These are phyloP conservation scores for Hyphochytrium catenoides DNA, from an alignment of 352 stramenopile species.

Conservation along the genomic window DNA sequence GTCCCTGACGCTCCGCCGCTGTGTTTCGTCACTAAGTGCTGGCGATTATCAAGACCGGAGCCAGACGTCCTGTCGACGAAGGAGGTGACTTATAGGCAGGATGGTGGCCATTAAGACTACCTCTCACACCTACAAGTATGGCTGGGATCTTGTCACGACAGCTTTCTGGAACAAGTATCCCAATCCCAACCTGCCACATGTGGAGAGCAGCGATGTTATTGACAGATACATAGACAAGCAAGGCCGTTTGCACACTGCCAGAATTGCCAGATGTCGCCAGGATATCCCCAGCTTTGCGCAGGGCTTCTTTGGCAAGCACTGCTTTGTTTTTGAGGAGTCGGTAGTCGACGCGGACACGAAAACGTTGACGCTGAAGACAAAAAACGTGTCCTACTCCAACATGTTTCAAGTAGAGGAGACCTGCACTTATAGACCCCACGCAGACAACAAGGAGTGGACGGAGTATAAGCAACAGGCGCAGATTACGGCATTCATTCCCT, in stretches of 20 bases:
- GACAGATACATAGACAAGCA: conserved; percentile 34
- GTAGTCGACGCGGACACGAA: conserved; percentile 33
- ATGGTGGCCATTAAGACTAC: conserved; percentile 56
- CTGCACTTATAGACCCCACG: conserved; percentile 45
- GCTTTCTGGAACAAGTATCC: conserved; percentile 71
- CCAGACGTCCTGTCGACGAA: too few species aligned
- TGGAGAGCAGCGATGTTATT: conserved; percentile 54
- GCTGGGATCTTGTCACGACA: conserved; percentile 51
- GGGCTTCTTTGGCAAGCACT: conserved; percentile 26
- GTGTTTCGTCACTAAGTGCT: too few species aligned
- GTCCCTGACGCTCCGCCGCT: too few species aligned
- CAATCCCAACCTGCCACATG: conserved; percentile 37
- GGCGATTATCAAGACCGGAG: too few species aligned
- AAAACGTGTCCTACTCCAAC: conserved; percentile 42
- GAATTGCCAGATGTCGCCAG: conserved; percentile 43
- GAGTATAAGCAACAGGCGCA: conserved; percentile 41
- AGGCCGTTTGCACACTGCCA: conserved; percentile 29
- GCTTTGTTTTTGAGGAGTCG: conserved; percentile 55
- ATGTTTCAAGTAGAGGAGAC: conserved; percentile 51
- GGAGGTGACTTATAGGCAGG: too few species aligned
- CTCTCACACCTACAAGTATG: conserved; percentile 41
- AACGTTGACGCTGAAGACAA: conserved; percentile 43
- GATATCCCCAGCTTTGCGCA: conserved; percentile 35
- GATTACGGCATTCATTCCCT: conserved; percentile 48
- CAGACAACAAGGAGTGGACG: conserved; percentile 22